Conservation (phyloP, 148 eudicot species). For the Rhododendron molle region DNA sequence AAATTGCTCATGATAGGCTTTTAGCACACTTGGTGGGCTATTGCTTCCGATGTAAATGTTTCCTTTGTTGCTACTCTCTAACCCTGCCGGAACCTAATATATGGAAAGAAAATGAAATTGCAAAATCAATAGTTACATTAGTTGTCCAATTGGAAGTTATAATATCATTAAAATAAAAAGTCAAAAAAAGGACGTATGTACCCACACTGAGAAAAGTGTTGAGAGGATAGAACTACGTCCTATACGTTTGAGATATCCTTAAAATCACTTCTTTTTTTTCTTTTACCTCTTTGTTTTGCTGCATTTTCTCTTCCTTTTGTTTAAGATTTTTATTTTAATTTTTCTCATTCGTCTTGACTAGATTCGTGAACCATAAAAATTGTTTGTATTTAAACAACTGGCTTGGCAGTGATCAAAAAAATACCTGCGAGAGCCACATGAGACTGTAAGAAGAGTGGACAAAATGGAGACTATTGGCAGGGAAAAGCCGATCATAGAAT, state of each 20-base stretch:
- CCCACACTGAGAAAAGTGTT: neutral
- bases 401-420: too few relatives aligned
- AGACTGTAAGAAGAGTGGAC: conserved; percentile 68
- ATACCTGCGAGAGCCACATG: conserved; percentile 67
- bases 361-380: neutral
- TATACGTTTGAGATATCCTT: neutral
- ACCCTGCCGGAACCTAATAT: conserved; percentile 39
- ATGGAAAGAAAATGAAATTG: neutral
- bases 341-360: neutral
- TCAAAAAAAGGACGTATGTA: neutral
- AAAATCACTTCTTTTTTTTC: too few relatives aligned
- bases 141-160: neutral
- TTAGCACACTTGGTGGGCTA: conserved; percentile 35
- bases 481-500: conserved; percentile 60
- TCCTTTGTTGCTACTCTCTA: conserved; percentile 36
- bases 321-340: neutral
- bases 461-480: conserved; percentile 47
- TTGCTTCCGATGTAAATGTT: conserved; percentile 41
- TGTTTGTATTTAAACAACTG: neutral
- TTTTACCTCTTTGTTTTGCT: neutral
- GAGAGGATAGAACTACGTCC: neutral
- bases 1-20: conserved; percentile 56
- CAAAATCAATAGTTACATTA: neutral
- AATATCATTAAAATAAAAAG: neutral
- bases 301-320: neutral